Evolutionary conservation across 2,329 filamentous ascomycete genomes (phyloP), one percentile per base, ranked within the genome.

Genomic region (Amphichorda felina): DNA sequence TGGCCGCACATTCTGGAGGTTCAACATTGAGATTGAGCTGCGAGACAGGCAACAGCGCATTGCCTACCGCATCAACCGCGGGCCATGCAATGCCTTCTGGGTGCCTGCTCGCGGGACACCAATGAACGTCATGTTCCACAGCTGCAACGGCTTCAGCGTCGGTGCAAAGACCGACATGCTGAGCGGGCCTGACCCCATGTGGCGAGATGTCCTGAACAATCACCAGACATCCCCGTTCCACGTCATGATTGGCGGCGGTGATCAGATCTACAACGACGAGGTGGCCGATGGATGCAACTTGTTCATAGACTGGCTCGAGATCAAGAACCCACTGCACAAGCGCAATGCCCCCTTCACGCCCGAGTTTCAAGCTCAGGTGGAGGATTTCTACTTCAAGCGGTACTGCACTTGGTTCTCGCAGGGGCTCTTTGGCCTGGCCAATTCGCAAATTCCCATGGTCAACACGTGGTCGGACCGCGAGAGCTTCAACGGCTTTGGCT

Each of bases 71-170:
- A 94, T 98, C 63, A 98, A 98, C 51, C 72, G 80, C 32, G 89
- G 91, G 1, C 88, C 89, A 5, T 76, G 85, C 3, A 78, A 84
- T 35, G 85, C 82, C 2, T 98, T 98, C 55, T 98, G 91, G 89
- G 86, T 98, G 1, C 91, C 93, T 5, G 82, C 81, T 22, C 73
- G 70, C 34, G 81, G 77, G 13, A 72, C 94, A 54, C 75, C 82
- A 3, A 98, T 98, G 91, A 95, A 96, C 60, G 84, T 95, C 54
- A 94, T 96, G 87, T 98, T 95, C 61, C 75, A 96, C 62, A 94
- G 83, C 54, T 94, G 91, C 64, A 98, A 98, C 54, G 91, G 93
- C 2, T 98, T 98, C 64, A 89, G 85, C 47, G 56, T 81, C 35
- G 81, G 74, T 38, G 82, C 83, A 17, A 79, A 94, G 42, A 64